A percentile compares a stretch with the other conserved stretches of the same genome.
These are phyloP conservation scores for Candida suzukii DNA, from an alignment of 805 yeast species.

Conservation along the genomic window DNA sequence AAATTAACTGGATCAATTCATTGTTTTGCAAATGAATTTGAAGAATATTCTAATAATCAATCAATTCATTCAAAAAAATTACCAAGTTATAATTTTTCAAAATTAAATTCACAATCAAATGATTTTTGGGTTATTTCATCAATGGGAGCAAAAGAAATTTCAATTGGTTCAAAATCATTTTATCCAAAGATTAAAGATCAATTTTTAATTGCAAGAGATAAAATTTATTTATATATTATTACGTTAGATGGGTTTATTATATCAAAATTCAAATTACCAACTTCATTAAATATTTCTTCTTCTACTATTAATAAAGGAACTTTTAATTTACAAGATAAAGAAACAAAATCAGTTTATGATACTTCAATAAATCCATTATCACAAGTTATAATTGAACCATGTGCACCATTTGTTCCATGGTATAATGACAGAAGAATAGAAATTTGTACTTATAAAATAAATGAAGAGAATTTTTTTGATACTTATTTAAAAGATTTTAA, in stretches of 20 bases:
- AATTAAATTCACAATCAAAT: slow-evolving; percentile 5
- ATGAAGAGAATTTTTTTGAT: background rate
- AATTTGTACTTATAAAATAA: slow-evolving; percentile 9
- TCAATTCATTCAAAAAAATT: background rate
- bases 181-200: background rate
- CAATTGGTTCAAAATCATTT: background rate
- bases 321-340: no score
- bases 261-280: slow-evolving; percentile 36
- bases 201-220: slow-evolving; percentile 14
- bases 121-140: slow-evolving; percentile 24
- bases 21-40: slow-evolving; percentile 43
- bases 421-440: slow-evolving; percentile 18
- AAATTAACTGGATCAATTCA: slow-evolving; percentile 53
- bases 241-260: slow-evolving; percentile 31
- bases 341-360: slow-evolving; percentile 2
- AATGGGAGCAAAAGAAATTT: slow-evolving; percentile 6
- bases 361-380: slow-evolving; percentile 29
- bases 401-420: slow-evolving; percentile 25
- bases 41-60: background rate
- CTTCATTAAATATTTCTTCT: no score
- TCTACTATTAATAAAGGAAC: no score
- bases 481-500: background rate
- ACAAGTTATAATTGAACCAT: slow-evolving; percentile 51
- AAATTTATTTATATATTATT: slow-evolving; percentile 24
- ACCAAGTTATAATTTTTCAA: background rate